Conservation (phyloP, 2,329 filamentous ascomycete genomes). For the Orbilia brochopaga region DNA sequence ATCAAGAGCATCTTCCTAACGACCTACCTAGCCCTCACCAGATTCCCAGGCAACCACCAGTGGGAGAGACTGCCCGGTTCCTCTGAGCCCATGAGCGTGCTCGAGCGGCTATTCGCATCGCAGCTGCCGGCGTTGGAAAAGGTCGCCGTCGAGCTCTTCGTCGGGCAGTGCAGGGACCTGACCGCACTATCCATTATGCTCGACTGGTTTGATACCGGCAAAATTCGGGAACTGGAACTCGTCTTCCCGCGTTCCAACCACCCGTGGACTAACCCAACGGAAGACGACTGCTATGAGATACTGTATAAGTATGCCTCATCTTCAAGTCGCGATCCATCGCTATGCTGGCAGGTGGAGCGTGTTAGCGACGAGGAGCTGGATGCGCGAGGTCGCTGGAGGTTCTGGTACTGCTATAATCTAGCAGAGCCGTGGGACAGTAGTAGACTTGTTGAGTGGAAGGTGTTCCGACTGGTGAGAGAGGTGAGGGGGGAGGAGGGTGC, state of each 20-base stretch:
- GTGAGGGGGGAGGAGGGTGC: background rate
- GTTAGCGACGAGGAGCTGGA: constrained; percentile 23
- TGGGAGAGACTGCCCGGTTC: constrained; percentile 1
- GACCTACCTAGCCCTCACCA: constrained; percentile 18
- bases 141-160: constrained; percentile 10
- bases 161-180: background rate
- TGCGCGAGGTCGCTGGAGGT: constrained; percentile 14
- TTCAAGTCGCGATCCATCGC: background rate
- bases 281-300: constrained; percentile 16
- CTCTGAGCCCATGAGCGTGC: background rate
- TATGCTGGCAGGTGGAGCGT: constrained; percentile 19
- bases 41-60: constrained; percentile 7
- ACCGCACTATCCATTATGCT: constrained; percentile 1
- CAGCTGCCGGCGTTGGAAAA: constrained; percentile 26
- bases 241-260: constrained; percentile 5
- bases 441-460: constrained; percentile 21
- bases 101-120: constrained; percentile 4
- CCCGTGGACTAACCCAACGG: constrained; percentile 6
- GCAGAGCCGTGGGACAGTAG: background rate
- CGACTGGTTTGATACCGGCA: constrained; percentile 13
- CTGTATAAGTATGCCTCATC: constrained; percentile 11
- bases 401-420: background rate
- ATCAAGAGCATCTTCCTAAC: constrained; percentile 35
- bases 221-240: constrained; percentile 24
- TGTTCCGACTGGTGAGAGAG: constrained; percentile 26